Percentiles rank a stretch among this genome's conserved stretches.
phyloP scores from a whole-genome alignment of 2,329 filamentous ascomycete genomes.

The Sporothrix humicola region DNA sequence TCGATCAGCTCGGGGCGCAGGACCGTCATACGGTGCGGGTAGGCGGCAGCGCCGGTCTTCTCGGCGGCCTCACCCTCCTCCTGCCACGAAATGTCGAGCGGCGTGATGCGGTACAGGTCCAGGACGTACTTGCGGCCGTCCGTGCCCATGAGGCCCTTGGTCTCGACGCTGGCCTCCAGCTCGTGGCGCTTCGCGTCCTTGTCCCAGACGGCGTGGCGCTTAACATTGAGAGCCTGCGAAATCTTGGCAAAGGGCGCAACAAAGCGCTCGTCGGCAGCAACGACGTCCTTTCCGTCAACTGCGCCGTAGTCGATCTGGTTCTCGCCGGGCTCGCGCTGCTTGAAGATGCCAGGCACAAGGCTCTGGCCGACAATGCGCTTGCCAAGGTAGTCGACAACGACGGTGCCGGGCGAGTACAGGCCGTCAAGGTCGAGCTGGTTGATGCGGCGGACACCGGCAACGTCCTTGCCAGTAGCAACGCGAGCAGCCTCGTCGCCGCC shows the following conservation, averaged over 20 bases:
- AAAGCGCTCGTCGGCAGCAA: slow-evolving; percentile 89
- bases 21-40: slow-evolving; percentile 96
- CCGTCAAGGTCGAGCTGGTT: slow-evolving; percentile 97
- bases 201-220: slow-evolving; percentile 97
- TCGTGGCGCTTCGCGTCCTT: slow-evolving; percentile 91
- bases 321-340: slow-evolving; percentile 95
- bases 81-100: slow-evolving; percentile 87
- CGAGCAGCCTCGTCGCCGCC: slow-evolving; percentile 95
- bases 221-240: slow-evolving; percentile 87
- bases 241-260: slow-evolving; percentile 84
- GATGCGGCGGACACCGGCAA: slow-evolving; percentile 89
- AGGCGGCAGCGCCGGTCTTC: slow-evolving; percentile 59
- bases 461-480: slow-evolving; percentile 95
- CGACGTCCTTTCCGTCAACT: slow-evolving; percentile 94
- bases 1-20: slow-evolving; percentile 90
- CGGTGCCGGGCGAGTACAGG: slow-evolving; percentile 92
- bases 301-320: slow-evolving; percentile 99
- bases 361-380: slow-evolving; percentile 97
- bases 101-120: slow-evolving; percentile 92
- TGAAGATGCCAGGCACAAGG: slow-evolving; percentile 98
- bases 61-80: slow-evolving; percentile 65
- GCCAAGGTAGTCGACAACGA: slow-evolving; percentile 95
- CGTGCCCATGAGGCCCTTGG: slow-evolving; percentile 95
- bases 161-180: slow-evolving; percentile 94
- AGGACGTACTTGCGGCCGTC: slow-evolving; percentile 98